phyloP scores from a whole-genome alignment of 148 eudicot genomes.

The Pouteria glomerata region DNA sequence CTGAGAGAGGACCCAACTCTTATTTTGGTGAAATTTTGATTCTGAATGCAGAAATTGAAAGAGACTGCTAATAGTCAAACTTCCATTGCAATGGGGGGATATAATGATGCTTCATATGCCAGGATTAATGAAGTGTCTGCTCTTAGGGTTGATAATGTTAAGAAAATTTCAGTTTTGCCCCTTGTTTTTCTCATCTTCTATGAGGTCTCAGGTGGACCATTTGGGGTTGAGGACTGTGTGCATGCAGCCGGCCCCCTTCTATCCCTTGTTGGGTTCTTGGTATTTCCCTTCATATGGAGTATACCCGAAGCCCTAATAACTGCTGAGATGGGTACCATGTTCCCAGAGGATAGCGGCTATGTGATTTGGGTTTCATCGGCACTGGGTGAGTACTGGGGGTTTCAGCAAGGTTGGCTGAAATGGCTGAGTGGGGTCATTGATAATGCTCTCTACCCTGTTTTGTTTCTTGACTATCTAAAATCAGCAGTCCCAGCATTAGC shows the following conservation, averaged over 20 bases:
- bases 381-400: conserved; percentile 26
- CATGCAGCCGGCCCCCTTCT: conserved; percentile 26
- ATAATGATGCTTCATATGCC: conserved; percentile 9
- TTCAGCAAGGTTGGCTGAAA: conserved; percentile 30
- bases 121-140: conserved; percentile 15
- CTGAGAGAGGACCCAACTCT: neutral
- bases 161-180: conserved; percentile 23
- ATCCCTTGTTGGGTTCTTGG: conserved; percentile 22
- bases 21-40: neutral
- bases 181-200: conserved; percentile 28
- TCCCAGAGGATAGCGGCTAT: conserved; percentile 28
- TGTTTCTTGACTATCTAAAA: conserved; percentile 25
- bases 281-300: conserved; percentile 25
- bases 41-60: conserved; percentile 22
- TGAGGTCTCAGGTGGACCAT: conserved; percentile 28
- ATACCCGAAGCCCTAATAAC: conserved; percentile 25
- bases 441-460: conserved; percentile 25
- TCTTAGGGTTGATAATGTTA: conserved; percentile 1
- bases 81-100: conserved; percentile 17
- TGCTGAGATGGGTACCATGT: conserved; percentile 30
- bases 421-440: conserved; percentile 29
- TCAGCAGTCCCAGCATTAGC: conserved; percentile 18
- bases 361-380: conserved; percentile 26
- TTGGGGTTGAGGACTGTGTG: conserved; percentile 26
- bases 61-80: conserved; percentile 8